phyloP scores from a whole-genome alignment of 306 rosid genomes.

The Phaseolus lunatus region DNA sequence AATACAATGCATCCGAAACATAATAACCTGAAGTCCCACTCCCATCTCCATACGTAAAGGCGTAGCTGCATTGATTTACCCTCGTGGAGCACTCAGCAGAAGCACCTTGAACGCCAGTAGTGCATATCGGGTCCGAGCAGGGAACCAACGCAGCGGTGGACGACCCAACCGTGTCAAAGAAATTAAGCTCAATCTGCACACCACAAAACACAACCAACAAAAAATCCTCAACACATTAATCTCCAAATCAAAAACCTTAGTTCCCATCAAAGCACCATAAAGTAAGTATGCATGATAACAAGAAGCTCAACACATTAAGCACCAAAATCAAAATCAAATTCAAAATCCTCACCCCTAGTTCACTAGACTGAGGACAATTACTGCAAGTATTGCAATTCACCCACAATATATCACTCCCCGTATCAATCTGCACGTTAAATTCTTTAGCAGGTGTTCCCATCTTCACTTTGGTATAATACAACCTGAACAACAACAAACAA shows the following conservation, averaged over 20 bases:
- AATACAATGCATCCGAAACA: conserved; percentile 72
- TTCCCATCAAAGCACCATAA: conserved; percentile 4
- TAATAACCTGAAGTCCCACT: conserved; percentile 89
- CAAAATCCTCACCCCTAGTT: conserved; percentile 70
- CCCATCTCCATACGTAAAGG: conserved; percentile 87
- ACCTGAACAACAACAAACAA: conserved; percentile 58
- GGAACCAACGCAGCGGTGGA: conserved; percentile 65
- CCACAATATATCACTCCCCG: conserved; percentile 98
- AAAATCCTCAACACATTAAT: conserved; percentile 14
- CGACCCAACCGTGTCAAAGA: conserved; percentile 75
- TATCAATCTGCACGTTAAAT: conserved; percentile 90
- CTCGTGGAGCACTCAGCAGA: conserved; percentile 70
- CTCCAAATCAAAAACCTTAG: conserved; percentile 20
- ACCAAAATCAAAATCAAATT: neutral
- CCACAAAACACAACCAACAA: conserved; percentile 44
- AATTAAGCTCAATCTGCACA: conserved; percentile 82
- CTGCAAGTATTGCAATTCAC: conserved; percentile 85
- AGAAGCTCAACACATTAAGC: neutral
- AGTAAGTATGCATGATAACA: conserved; percentile 30
- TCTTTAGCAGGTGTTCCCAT: conserved; percentile 92
- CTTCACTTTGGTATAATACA: conserved; percentile 87
- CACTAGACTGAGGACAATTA: conserved; percentile 87
- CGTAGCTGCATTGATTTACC: conserved; percentile 81
- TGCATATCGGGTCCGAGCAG: conserved; percentile 81
- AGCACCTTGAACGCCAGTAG: conserved; percentile 63